These are phyloP conservation scores for Tinospora cordifolia DNA, from an alignment of 164 flowering plant genomes.

Conservation along the genomic window DNA sequence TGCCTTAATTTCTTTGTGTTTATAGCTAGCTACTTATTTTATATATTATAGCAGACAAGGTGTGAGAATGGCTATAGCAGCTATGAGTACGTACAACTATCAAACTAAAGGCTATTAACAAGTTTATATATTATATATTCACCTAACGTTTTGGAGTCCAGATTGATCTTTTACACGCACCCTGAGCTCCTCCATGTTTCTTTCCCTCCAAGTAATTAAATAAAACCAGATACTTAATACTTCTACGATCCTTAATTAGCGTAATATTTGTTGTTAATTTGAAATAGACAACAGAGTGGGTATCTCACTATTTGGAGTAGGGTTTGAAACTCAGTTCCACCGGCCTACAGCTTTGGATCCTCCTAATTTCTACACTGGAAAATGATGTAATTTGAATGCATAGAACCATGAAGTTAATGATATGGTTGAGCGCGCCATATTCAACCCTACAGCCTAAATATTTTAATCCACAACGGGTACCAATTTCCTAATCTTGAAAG, in stretches of 20 bases:
- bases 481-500: not conserved
- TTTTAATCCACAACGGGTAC: not conserved
- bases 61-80: no score
- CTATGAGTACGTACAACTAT: no score
- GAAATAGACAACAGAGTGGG: not conserved
- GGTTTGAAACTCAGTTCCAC: conserved; percentile 4
- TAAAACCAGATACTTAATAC: not conserved
- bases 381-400: not conserved
- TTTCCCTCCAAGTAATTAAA: not conserved
- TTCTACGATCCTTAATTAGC: not conserved
- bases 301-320: not conserved
- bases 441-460: not conserved
- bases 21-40: no score
- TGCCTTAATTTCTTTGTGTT: no score
- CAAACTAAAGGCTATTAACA: no score
- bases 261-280: not conserved
- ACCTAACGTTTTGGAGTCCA: no score
- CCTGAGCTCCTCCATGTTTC: no score
- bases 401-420: not conserved
- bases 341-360: not conserved
- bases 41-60: no score
- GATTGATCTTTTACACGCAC: no score
- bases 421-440: not conserved
- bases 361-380: not conserved
- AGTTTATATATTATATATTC: no score